Conservation (phyloP, 345 rosid genomes). For the Salix arbutifolia region DNA sequence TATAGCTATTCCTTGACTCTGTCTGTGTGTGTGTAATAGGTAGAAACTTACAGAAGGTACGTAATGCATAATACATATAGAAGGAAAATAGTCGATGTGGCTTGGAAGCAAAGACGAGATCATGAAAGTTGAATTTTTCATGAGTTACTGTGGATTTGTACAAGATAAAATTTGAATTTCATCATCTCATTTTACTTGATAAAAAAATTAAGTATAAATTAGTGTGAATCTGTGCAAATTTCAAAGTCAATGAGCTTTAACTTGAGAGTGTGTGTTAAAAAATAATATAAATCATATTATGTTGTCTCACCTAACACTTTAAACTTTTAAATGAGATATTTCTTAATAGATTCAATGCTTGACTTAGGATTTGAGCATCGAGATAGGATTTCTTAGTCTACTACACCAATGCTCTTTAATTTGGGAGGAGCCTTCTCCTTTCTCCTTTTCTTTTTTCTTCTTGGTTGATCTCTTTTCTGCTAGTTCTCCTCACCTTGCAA, state of each 20-base stretch:
- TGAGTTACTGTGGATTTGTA: not conserved
- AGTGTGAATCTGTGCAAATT: no score
- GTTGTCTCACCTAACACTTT: no score
- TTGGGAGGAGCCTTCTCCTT: not conserved
- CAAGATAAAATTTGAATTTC: no score
- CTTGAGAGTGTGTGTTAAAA: no score
- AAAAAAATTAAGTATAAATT: no score
- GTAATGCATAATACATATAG: not conserved
- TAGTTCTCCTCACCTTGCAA: not conserved
- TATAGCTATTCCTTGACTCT: not conserved
- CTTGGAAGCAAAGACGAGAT: not conserved
- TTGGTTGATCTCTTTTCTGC: not conserved
- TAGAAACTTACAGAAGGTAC: not conserved
- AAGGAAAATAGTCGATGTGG: not conserved
- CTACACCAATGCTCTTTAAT: not conserved
- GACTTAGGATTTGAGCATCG: conserved; percentile 33
- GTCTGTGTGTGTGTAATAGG: not conserved
- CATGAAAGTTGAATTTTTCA: not conserved
- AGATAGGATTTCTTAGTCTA: not conserved
- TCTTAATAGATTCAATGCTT: conserved; percentile 11
- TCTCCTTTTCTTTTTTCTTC: not conserved
- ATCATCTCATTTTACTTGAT: no score
- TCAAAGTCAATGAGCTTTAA: no score
- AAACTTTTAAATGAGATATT: no score
- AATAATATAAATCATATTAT: no score